Conservation (phyloP, 2,329 filamentous ascomycete species). For the Arthrobotrys conoides region DNA sequence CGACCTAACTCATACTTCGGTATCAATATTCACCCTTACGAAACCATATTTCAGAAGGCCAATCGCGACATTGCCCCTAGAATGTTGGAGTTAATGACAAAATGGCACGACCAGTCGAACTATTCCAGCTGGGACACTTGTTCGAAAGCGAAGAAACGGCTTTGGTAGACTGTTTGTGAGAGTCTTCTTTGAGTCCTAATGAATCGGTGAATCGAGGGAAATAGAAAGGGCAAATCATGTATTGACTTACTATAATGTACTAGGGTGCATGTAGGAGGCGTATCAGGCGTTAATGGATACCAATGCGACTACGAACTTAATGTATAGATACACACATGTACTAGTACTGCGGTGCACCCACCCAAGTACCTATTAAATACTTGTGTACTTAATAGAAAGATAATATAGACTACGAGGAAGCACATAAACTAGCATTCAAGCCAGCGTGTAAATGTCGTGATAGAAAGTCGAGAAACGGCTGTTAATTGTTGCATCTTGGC, state of each 20-base stretch:
- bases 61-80: constrained; percentile 9
- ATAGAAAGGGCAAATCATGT: too few species aligned
- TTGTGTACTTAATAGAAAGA: too few species aligned
- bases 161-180: neutral
- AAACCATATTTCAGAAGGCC: constrained; percentile 28
- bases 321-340: too few species aligned
- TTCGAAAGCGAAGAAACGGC: neutral
- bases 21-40: constrained; percentile 32
- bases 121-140: constrained; percentile 19
- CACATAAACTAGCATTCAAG: neutral
- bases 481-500: neutral
- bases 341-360: too few species aligned
- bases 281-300: too few species aligned
- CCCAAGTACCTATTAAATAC: too few species aligned
- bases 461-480: neutral
- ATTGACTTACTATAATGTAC: too few species aligned
- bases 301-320: too few species aligned
- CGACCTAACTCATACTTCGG: constrained; percentile 21
- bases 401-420: too few species aligned
- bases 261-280: too few species aligned
- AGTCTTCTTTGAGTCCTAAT: neutral
- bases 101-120: constrained; percentile 21
- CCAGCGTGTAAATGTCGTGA: neutral
- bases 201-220: too few species aligned
- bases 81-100: constrained; percentile 21